Percentiles rank a stretch among this genome's conserved stretches.
Conservation (phyloP, 2,329 filamentous ascomycete genomes). For the Pestalotiopsis sp. region DNA sequence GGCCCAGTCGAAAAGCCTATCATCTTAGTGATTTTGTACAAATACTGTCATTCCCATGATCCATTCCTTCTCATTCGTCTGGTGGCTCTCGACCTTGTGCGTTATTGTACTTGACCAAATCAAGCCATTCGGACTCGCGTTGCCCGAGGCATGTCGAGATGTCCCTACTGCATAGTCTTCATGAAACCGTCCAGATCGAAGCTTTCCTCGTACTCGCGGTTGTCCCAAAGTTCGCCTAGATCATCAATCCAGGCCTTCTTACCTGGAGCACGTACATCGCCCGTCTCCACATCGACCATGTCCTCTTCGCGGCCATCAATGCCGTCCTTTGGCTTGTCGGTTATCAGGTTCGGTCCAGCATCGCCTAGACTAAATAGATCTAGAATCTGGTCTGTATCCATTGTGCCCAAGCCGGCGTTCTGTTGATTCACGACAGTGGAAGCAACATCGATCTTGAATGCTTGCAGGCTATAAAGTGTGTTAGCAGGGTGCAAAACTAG, state of each 20-base stretch:
- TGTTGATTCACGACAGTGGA: conserved; percentile 99
- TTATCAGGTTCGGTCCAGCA: conserved; percentile 66
- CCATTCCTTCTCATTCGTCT: not conserved
- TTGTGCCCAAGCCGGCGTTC: conserved; percentile 86
- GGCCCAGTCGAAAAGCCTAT: not conserved
- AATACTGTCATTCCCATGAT: not conserved
- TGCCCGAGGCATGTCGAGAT: not conserved
- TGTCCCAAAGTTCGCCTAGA: conserved; percentile 94
- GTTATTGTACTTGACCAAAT: not conserved
- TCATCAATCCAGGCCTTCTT: conserved; percentile 97
- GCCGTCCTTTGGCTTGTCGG: conserved; percentile 60
- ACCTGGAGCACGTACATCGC: conserved; percentile 89
- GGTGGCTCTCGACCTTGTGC: not conserved
- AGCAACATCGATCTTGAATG: conserved; percentile 99
- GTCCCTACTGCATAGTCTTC: conserved; percentile 70
- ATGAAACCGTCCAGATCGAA: conserved; percentile 96
- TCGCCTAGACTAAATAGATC: conserved; percentile 94
- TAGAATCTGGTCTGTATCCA: conserved; percentile 98
- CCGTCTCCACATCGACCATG: conserved; percentile 90
- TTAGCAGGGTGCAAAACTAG: conserved; percentile 8
- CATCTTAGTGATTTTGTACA: not conserved
- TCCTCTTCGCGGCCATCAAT: conserved; percentile 73
- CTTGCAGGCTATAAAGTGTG: conserved; percentile 68
- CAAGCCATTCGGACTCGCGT: not conserved
- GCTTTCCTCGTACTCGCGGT: conserved; percentile 96